Evolutionary conservation across 2,329 filamentous ascomycete genomes (phyloP).

Genomic region (Colletotrichum godetiae): DNA sequence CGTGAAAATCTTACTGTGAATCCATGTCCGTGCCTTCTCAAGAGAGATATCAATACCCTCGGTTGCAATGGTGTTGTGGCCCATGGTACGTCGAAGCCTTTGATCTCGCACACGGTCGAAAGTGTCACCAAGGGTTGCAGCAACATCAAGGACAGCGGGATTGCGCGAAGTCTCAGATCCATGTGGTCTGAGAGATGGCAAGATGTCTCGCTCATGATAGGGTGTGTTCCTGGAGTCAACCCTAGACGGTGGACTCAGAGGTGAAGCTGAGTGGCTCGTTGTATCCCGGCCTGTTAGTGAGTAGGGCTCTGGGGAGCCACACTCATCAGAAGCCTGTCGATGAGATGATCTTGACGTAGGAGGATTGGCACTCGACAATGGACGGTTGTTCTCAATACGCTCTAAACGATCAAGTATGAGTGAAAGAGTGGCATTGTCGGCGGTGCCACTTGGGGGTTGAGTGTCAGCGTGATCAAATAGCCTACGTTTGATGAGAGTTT

Average conservation of each 20-base stretch:
- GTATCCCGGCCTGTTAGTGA: background rate
- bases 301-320: background rate
- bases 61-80: slow-evolving; percentile 38
- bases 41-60: slow-evolving; percentile 42
- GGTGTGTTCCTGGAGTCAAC: background rate
- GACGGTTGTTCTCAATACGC: slow-evolving; percentile 40
- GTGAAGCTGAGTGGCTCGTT: background rate
- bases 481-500: background rate
- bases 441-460: background rate
- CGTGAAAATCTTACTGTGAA: slow-evolving; percentile 38
- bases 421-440: slow-evolving; percentile 36
- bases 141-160: slow-evolving; percentile 38
- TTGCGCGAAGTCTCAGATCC: background rate
- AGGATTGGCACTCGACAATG: slow-evolving; percentile 4
- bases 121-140: slow-evolving; percentile 42
- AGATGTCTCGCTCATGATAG: background rate
- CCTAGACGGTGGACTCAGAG: background rate
- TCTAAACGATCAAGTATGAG: slow-evolving; percentile 44
- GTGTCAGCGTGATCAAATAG: background rate
- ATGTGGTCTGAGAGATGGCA: background rate
- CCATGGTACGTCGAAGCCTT: slow-evolving; percentile 38
- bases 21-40: slow-evolving; percentile 43
- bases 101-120: slow-evolving; percentile 42
- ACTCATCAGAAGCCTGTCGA: background rate
- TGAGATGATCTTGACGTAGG: slow-evolving; percentile 9